Evolutionary conservation across 352 stramenopile genomes (phyloP).

Genomic region (Phytopythium sindhum): DNA sequence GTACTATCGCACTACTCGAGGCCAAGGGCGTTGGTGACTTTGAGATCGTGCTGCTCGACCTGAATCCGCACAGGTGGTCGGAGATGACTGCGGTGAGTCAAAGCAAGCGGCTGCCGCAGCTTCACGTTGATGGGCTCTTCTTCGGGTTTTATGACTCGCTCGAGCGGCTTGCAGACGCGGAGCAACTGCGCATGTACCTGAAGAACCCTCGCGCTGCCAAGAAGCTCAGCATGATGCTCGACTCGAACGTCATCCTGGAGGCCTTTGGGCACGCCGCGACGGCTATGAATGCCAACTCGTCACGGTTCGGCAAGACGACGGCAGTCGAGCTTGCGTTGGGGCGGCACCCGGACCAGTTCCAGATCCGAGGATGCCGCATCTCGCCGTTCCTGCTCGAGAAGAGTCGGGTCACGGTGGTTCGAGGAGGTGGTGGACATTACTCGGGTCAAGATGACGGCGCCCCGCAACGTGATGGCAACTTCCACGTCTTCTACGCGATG

Average conservation of each 20-base stretch:
- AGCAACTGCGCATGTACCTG: conserved; percentile 77
- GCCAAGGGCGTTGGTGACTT: conserved; percentile 63
- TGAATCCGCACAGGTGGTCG: conserved; percentile 53
- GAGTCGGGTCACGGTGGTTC: conserved; percentile 41
- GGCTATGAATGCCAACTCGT: conserved; percentile 69
- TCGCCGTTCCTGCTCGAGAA: conserved; percentile 68
- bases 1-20: conserved; percentile 71
- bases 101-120: conserved; percentile 68
- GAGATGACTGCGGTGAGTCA: conserved; percentile 68
- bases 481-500: conserved; percentile 74
- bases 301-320: conserved; percentile 65
- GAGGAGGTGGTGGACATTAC: neutral
- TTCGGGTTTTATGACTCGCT: conserved; percentile 83
- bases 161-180: conserved; percentile 71
- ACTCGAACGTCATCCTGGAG: conserved; percentile 76
- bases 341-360: conserved; percentile 42
- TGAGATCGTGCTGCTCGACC: conserved; percentile 69
- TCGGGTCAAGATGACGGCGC: neutral
- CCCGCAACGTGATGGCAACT: conserved; percentile 39
- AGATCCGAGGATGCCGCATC: conserved; percentile 54
- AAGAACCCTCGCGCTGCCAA: conserved; percentile 59
- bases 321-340: conserved; percentile 48
- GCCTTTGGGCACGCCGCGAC: conserved; percentile 69
- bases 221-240: conserved; percentile 56
- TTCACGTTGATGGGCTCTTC: conserved; percentile 67